Base-by-base conservation (phyloP, 78 protist genomes). In the Isochrysis galbana region DNA sequence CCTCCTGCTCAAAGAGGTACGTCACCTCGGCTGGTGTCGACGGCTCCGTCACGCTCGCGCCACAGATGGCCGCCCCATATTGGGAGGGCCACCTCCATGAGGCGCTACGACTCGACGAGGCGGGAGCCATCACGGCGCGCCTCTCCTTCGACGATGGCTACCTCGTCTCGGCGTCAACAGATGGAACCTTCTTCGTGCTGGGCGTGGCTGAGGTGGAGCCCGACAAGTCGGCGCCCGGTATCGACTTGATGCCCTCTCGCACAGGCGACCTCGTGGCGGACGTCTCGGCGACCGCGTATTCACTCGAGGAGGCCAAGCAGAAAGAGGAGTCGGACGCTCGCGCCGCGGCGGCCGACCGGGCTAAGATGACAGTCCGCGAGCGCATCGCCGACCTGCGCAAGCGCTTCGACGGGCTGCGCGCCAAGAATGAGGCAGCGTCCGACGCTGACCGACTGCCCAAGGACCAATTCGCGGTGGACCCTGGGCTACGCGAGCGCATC, bases 151-250 rank as follows among this genome's bases (percentile, higher is more conserved):
- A n/a, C n/a, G n/a, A n/a, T n/a, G 26, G 82, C 38, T 55, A 23
- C 67, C 48, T 96, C 67, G 11, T 94, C 72, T 34, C 94, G 1
- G 94, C 90, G 19, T 92, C 95, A 80, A 32, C 32, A 11, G 97
- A 94, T 44, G 95, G 95, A 2, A 80, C 25, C 5, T 19, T 94
- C 70, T 77, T 94, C 42, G 93, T 94, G 29, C 36, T 10, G 54
- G 44, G 17, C 2, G 46, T 90, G 38, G 54, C 26, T 22, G 46
- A 1, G n/a, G n/a, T n/a, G n/a, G n/a, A n/a, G n/a, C n/a, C n/a
- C n/a, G n/a, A n/a, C n/a, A n/a, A n/a, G n/a, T n/a, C n/a, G n/a
- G n/a, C n/a, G n/a, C n/a, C n/a, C n/a, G n/a, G n/a, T n/a, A n/a
- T n/a, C n/a, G n/a, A n/a, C n/a, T n/a, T n/a, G n/a, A n/a, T n/a